Evolutionary conservation across 441 rosid genomes (phyloP).

Genomic region (Pelargonium australe): DNA sequence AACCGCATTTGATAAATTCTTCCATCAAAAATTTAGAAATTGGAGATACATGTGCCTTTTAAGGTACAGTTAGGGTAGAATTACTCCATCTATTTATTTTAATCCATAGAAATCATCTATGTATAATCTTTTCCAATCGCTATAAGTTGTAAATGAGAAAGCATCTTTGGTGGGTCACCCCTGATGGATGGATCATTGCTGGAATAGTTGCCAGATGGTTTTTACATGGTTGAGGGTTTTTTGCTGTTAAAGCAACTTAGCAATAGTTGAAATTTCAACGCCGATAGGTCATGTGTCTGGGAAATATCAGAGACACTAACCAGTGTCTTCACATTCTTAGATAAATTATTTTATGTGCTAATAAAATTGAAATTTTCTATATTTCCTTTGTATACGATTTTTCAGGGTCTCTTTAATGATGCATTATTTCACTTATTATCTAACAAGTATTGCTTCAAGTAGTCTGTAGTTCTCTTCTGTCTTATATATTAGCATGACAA

Average conservation of each 20-base stretch:
- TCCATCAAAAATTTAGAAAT: background rate
- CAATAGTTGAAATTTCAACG: background rate
- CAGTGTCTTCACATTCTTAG: background rate
- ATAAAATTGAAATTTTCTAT: background rate
- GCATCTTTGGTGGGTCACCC: background rate
- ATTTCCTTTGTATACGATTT: background rate
- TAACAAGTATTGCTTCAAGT: background rate
- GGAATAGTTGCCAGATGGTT: background rate
- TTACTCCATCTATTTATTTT: background rate
- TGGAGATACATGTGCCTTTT: background rate
- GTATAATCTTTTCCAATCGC: background rate
- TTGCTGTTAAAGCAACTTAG: background rate
- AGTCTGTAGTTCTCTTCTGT: background rate
- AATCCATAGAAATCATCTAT: background rate
- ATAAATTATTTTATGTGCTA: background rate
- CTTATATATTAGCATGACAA: background rate
- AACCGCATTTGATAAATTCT: background rate
- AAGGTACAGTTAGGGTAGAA: background rate
- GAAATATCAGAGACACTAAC: background rate
- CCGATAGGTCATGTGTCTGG: slow-evolving; percentile 1
- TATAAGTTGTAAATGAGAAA: background rate
- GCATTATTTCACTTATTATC: background rate
- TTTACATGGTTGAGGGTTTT: background rate
- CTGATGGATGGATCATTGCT: background rate
- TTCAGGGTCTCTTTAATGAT: slow-evolving; percentile 1